Percentiles rank a stretch among this genome's conserved stretches.
Evolutionary conservation across 345 rosid species (phyloP).

Genomic region (Stellera chamaejasme): DNA sequence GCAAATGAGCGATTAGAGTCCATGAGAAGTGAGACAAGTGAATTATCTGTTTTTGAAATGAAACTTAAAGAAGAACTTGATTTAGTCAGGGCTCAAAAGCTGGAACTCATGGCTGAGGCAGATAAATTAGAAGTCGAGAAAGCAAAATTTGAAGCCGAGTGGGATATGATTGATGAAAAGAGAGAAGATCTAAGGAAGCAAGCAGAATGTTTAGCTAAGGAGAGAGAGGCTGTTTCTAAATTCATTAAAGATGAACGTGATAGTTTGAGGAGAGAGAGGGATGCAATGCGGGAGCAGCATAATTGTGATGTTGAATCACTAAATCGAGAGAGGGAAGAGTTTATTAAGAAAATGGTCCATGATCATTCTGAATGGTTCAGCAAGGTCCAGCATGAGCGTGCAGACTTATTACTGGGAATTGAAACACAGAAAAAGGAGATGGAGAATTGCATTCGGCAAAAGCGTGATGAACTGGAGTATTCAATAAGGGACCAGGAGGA

Average conservation of each 20-base stretch:
- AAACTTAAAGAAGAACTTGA: slow-evolving; percentile 97
- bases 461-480: slow-evolving; percentile 76
- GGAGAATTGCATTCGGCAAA: slow-evolving; percentile 62
- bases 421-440: slow-evolving; percentile 81
- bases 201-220: slow-evolving; percentile 44
- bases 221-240: slow-evolving; percentile 55
- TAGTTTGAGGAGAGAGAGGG: slow-evolving; percentile 61
- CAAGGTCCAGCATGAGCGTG: slow-evolving; percentile 80
- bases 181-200: slow-evolving; percentile 66
- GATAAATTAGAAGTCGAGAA: slow-evolving; percentile 71
- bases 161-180: slow-evolving; percentile 94
- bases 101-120: slow-evolving; percentile 68
- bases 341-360: slow-evolving; percentile 63
- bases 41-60: slow-evolving; percentile 61
- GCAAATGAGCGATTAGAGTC: slow-evolving; percentile 67
- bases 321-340: slow-evolving; percentile 74
- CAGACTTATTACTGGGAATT: slow-evolving; percentile 66
- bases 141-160: slow-evolving; percentile 78
- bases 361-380: slow-evolving; percentile 84
- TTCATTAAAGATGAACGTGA: slow-evolving; percentile 80
- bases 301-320: slow-evolving; percentile 50
- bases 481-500: slow-evolving; percentile 63
- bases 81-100: slow-evolving; percentile 64
- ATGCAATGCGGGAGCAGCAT: slow-evolving; percentile 58
- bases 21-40: slow-evolving; percentile 68